Conservation (phyloP, 345 rosid species). For the Corchorus capsularis region DNA sequence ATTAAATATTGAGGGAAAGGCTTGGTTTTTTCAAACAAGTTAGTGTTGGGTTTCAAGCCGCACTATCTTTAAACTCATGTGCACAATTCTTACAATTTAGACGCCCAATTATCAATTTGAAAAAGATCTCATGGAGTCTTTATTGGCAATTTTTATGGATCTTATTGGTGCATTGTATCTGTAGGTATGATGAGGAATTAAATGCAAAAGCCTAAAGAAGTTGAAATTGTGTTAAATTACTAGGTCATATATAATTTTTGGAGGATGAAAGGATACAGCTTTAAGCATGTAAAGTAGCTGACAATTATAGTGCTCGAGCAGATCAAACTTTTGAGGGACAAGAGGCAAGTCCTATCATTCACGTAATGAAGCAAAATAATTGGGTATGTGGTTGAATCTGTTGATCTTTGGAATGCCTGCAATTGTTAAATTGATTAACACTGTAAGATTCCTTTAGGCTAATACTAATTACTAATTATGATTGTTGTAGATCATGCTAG, state of each 20-base stretch:
- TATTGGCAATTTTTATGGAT: too few species aligned
- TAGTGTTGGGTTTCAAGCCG: too few species aligned
- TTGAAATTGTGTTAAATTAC: constrained; percentile 20
- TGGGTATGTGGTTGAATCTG: constrained; percentile 56
- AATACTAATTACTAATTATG: too few species aligned
- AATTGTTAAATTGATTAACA: neutral
- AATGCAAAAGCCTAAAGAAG: constrained; percentile 11
- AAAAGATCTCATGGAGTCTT: too few species aligned
- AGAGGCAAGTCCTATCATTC: constrained; percentile 98
- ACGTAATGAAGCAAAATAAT: constrained; percentile 89
- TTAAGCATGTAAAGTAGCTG: constrained; percentile 79
- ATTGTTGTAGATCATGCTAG: too few species aligned
- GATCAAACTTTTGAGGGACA: constrained; percentile 94
- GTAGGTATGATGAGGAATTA: neutral
- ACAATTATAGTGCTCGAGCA: constrained; percentile 93
- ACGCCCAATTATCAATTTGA: too few species aligned
- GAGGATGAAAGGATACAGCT: constrained; percentile 67
- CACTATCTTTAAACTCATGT: too few species aligned
- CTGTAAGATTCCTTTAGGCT: too few species aligned
- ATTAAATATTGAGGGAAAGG: too few species aligned
- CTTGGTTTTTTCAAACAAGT: too few species aligned
- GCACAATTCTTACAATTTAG: too few species aligned
- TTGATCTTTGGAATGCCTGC: neutral
- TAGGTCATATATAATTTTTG: constrained; percentile 64
- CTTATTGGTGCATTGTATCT: too few species aligned